A percentile compares a stretch with the other conserved stretches of the same genome.
Evolutionary conservation across 2,329 filamentous ascomycete genomes (phyloP).

Genomic region (Calonectria leucothoes): DNA sequence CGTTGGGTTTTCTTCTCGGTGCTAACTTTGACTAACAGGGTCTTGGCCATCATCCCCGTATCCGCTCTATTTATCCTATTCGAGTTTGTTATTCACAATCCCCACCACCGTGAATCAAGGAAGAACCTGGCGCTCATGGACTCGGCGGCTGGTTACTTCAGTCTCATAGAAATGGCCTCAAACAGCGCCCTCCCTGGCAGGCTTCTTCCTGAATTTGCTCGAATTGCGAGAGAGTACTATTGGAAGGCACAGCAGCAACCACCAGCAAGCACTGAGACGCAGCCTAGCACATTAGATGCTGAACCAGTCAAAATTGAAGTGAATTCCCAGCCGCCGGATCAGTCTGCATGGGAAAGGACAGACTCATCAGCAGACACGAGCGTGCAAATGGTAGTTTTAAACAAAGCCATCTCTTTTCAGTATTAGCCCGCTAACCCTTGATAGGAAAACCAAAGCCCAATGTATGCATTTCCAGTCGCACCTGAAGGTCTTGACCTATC

Average conservation of each 20-base stretch:
- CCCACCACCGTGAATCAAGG: background rate
- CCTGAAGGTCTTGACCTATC: background rate
- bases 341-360: background rate
- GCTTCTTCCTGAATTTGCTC: background rate
- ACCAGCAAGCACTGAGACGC: background rate
- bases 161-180: background rate
- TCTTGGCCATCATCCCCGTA: background rate
- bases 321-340: background rate
- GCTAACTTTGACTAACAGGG: background rate
- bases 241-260: background rate
- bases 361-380: background rate
- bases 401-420: too few relatives aligned
- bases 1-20: background rate
- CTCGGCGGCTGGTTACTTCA: background rate
- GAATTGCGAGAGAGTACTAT: background rate
- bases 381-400: background rate
- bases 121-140: background rate
- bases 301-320: background rate
- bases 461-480: background rate
- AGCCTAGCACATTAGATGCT: background rate
- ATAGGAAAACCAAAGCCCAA: background rate
- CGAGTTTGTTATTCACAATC: constrained; percentile 2
- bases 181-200: background rate
- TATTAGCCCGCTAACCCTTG: background rate
- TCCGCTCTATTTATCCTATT: background rate